Conservation (phyloP, 202 grass and related monocot genomes). For the Carex sylvatica region DNA sequence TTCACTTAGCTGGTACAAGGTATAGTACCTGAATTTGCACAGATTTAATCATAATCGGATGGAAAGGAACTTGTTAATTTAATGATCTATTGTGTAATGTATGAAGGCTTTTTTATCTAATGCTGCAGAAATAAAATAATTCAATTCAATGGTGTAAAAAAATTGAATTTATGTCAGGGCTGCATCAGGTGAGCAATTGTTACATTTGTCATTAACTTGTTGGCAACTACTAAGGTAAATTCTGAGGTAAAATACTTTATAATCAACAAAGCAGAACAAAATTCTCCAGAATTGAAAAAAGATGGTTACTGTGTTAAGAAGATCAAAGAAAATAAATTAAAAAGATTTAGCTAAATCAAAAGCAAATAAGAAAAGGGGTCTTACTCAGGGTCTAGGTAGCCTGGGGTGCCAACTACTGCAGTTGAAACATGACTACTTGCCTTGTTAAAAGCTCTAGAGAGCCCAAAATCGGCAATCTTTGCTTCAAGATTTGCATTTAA, state of each 20-base stretch:
- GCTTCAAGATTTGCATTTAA: slow-evolving; percentile 38
- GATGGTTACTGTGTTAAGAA: background rate
- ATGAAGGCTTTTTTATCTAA: too few species aligned
- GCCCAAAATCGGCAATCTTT: slow-evolving; percentile 53
- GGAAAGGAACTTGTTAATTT: too few species aligned
- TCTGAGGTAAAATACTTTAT: background rate
- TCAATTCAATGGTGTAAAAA: too few species aligned
- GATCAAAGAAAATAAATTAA: background rate
- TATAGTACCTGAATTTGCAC: slow-evolving; percentile 20
- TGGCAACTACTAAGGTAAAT: background rate
- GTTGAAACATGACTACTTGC: slow-evolving; percentile 33
- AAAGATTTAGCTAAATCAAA: background rate
- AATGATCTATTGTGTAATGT: too few species aligned
- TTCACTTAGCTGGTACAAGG: slow-evolving; percentile 20
- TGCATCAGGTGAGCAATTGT: background rate
- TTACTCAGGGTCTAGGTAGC: slow-evolving; percentile 47
- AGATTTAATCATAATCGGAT: background rate
- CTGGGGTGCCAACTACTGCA: slow-evolving; percentile 28
- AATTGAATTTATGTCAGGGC: background rate
- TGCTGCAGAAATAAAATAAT: too few species aligned
- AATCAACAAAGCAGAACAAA: background rate
- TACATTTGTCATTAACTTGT: background rate
- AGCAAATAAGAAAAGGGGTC: background rate
- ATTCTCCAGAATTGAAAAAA: background rate
- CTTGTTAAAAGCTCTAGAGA: slow-evolving; percentile 31